Percentiles rank a stretch among this genome's conserved stretches.
phyloP scores from a whole-genome alignment of 805 yeast species.

The Candida fluviatilis region DNA sequence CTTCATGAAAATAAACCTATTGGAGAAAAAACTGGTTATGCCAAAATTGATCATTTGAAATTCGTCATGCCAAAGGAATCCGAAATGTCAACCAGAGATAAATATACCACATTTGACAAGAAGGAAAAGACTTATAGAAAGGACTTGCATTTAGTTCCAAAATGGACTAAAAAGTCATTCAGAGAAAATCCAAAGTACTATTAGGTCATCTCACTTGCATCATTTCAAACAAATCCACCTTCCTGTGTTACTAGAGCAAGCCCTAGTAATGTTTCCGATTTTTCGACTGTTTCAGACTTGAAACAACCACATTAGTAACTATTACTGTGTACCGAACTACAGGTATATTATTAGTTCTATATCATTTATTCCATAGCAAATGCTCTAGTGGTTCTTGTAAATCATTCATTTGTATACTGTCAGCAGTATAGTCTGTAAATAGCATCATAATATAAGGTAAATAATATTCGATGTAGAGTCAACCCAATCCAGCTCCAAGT shows the following conservation, averaged over 20 bases:
- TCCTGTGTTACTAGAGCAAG: no score
- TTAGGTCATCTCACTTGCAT: conserved; percentile 26
- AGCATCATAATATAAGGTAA: background rate
- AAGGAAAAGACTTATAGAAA: conserved; percentile 78
- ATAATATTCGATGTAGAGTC: no score
- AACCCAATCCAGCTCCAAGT: no score
- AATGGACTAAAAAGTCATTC: conserved; percentile 83
- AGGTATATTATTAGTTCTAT: background rate
- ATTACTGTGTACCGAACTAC: background rate
- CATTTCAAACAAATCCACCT: background rate
- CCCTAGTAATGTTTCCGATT: no score
- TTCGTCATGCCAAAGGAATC: conserved; percentile 64
- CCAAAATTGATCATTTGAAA: conserved; percentile 33
- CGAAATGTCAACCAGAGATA: conserved; percentile 78
- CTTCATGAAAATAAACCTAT: conserved; percentile 14
- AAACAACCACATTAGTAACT: no score
- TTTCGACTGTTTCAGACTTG: conserved; percentile 1
- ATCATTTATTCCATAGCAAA: background rate
- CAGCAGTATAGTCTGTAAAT: background rate
- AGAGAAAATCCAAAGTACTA: conserved; percentile 75
- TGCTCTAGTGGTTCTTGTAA: background rate
- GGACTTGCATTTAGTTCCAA: conserved; percentile 81
- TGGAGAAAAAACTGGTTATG: conserved; percentile 33
- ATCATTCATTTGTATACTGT: background rate
- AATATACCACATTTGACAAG: conserved; percentile 81